Evolutionary conservation across 2,329 filamentous ascomycete genomes (phyloP).

Genomic region (Aphanocladium album): DNA sequence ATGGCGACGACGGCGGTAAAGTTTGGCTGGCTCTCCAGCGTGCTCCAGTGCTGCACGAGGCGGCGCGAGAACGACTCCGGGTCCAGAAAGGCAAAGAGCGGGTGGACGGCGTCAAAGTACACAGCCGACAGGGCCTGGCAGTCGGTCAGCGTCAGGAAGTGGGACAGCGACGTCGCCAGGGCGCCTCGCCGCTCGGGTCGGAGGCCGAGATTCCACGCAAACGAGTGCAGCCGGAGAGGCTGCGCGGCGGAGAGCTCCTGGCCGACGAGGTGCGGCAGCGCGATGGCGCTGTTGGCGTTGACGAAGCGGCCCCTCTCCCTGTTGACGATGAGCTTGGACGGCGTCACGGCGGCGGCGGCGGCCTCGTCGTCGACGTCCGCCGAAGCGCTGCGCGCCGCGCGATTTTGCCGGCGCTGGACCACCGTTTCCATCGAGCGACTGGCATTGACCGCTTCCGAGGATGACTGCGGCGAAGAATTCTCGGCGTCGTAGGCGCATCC

Average conservation of each 20-base stretch:
- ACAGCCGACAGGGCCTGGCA: conserved; percentile 9
- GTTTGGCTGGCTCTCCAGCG: conserved; percentile 5
- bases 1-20: conserved; percentile 15
- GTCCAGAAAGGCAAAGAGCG: conserved; percentile 11
- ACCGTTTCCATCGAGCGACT: neutral
- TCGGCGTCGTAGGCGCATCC: conserved; percentile 11
- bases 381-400: neutral
- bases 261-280: conserved; percentile 16
- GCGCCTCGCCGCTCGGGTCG: conserved; percentile 12
- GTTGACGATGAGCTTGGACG: neutral
- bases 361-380: neutral
- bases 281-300: conserved; percentile 16
- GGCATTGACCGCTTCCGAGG: neutral
- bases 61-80: neutral
- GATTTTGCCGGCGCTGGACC: too few species aligned
- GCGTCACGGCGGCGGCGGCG: neutral
- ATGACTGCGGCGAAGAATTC: neutral
- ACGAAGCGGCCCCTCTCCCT: conserved; percentile 13
- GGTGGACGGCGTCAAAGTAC: conserved; percentile 15
- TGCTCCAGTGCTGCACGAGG: neutral
- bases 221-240: conserved; percentile 17
- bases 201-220: conserved; percentile 19
- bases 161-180: neutral
- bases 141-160: conserved; percentile 9
- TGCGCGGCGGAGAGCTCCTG: conserved; percentile 10